Percentiles rank a stretch among this genome's conserved stretches.
Evolutionary conservation across 441 rosid genomes (phyloP).

Genomic region (Populus hybrid): DNA sequence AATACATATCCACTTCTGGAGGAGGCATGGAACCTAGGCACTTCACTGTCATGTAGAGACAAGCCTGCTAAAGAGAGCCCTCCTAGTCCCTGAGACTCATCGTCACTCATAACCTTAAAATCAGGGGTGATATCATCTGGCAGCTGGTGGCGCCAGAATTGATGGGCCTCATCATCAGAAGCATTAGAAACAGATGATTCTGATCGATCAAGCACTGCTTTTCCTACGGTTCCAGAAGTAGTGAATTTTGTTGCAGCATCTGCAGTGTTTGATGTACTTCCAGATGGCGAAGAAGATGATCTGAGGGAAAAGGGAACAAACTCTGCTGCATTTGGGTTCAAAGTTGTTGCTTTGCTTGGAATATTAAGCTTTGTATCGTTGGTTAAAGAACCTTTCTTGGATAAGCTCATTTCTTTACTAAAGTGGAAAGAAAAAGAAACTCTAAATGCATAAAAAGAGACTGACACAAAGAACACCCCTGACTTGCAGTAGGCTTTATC

Average conservation of each 20-base stretch:
- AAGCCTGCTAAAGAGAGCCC: constrained; percentile 66
- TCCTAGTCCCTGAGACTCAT: constrained; percentile 56
- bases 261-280: constrained; percentile 38
- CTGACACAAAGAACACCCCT: constrained; percentile 9
- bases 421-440: constrained; percentile 19
- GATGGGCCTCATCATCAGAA: constrained; percentile 93
- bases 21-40: constrained; percentile 47
- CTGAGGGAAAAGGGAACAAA: constrained; percentile 79
- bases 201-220: constrained; percentile 63
- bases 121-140: constrained; percentile 97
- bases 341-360: constrained; percentile 52
- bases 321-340: constrained; percentile 97
- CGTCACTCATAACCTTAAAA: constrained; percentile 73
- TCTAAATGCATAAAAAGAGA: constrained; percentile 24
- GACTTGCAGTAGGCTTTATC: constrained; percentile 32
- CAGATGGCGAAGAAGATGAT: constrained; percentile 52
- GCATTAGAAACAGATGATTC: constrained; percentile 73
- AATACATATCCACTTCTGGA: constrained; percentile 48
- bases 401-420: constrained; percentile 71
- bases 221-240: constrained; percentile 55
- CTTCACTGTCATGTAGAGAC: constrained; percentile 62
- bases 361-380: constrained; percentile 52
- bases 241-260: constrained; percentile 46
- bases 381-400: constrained; percentile 64
- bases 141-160: constrained; percentile 86